These are phyloP conservation scores for Mortierella sp. DNA, from an alignment of 371 early-diverging fungal genomes.

Conservation along the genomic window DNA sequence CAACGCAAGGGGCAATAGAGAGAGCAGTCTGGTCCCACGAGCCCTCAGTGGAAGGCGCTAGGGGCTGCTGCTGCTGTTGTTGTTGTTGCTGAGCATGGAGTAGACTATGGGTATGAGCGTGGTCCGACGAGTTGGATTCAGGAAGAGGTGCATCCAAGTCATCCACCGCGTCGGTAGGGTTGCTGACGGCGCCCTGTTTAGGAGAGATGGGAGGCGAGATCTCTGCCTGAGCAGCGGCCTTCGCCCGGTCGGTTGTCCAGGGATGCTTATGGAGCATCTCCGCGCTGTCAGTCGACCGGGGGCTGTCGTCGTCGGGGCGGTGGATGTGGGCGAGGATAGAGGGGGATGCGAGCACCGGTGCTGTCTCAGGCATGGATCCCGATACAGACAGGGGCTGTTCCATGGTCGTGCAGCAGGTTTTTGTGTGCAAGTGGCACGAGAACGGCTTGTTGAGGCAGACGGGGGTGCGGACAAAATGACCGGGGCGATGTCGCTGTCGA, in stretches of 20 bases:
- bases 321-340: not conserved
- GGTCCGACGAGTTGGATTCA: slow-evolving; percentile 16
- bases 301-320: not conserved
- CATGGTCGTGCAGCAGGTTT: slow-evolving; percentile 2
- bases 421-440: not conserved
- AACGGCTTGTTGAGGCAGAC: slow-evolving; percentile 7
- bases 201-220: slow-evolving; percentile 50
- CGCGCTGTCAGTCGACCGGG: not conserved
- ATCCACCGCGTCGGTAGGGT: slow-evolving; percentile 13
- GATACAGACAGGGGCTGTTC: no score
- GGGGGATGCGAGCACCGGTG: not conserved
- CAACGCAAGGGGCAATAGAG: not conserved
- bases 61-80: slow-evolving; percentile 4
- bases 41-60: not conserved
- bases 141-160: slow-evolving; percentile 35
- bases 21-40: no score
- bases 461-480: slow-evolving; percentile 1
- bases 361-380: not conserved
- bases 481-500: no score
- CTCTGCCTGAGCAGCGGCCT: slow-evolving; percentile 39
- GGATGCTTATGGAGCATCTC: slow-evolving; percentile 32
- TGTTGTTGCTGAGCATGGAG: not conserved
- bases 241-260: slow-evolving; percentile 46
- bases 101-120: not conserved
- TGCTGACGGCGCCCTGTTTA: slow-evolving; percentile 28